A percentile compares a stretch with the other conserved stretches of the same genome.
Conservation (phyloP, 805 yeast species). For the Nakazawaea holstii region DNA sequence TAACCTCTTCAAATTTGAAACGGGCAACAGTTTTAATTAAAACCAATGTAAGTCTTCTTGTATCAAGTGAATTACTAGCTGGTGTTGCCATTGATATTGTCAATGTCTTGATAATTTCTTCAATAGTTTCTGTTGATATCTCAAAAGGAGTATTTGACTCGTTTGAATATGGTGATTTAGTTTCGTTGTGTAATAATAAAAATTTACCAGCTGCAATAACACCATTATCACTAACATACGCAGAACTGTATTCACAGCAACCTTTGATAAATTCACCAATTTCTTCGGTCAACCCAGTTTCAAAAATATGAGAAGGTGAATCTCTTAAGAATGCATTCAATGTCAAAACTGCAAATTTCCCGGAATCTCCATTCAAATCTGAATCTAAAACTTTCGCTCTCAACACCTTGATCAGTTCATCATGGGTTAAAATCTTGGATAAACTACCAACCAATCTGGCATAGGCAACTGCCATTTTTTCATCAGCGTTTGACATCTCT, state of each 20-base stretch:
- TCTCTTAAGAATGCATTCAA: constrained; percentile 77
- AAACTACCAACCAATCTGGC: constrained; percentile 77
- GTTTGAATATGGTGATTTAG: constrained; percentile 27
- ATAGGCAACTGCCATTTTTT: constrained; percentile 64
- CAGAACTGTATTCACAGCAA: constrained; percentile 35
- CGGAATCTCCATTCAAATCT: constrained; percentile 34
- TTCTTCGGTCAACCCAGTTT: constrained; percentile 42
- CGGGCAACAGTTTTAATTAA: constrained; percentile 72
- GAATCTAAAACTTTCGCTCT: constrained; percentile 51
- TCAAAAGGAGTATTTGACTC: constrained; percentile 27
- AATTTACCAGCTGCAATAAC: constrained; percentile 79
- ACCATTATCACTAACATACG: constrained; percentile 69
- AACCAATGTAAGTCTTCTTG: constrained; percentile 75
- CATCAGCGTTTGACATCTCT: constrained; percentile 48
- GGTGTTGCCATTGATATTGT: constrained; percentile 48
- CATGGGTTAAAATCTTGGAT: constrained; percentile 57
- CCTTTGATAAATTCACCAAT: constrained; percentile 43
- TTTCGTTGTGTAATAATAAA: constrained; percentile 46
- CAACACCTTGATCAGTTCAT: constrained; percentile 59
- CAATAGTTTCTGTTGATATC: constrained; percentile 35
- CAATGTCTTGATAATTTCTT: constrained; percentile 43
- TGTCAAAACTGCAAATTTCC: constrained; percentile 63
- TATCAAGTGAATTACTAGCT: constrained; percentile 58
- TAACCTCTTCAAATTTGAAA: constrained; percentile 41
- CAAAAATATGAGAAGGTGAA: constrained; percentile 61